A percentile compares a stretch with the other conserved stretches of the same genome.
These are phyloP conservation scores for Jatropha curcas DNA, from an alignment of 345 rosid species.

Conservation along the genomic window DNA sequence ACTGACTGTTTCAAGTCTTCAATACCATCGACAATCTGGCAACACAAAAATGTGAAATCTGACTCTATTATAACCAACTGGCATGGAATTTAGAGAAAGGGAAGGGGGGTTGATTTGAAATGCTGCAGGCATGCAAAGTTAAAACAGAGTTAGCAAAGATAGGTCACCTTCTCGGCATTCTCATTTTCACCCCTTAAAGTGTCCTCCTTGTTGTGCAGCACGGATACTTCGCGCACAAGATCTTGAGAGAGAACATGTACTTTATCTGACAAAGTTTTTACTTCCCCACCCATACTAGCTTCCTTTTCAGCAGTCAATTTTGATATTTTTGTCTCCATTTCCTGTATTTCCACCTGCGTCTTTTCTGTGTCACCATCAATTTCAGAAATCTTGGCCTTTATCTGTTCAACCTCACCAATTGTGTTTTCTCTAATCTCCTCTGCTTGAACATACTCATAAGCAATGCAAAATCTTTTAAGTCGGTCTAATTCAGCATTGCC, in stretches of 20 bases:
- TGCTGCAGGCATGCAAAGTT: constrained; percentile 13
- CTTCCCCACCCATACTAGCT: constrained; percentile 92
- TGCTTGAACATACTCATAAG: constrained; percentile 66
- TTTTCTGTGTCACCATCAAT: constrained; percentile 56
- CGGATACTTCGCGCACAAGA: constrained; percentile 71
- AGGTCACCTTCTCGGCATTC: constrained; percentile 71
- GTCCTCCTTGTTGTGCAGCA: constrained; percentile 74
- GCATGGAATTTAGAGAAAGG: constrained; percentile 2
- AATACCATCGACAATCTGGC: constrained; percentile 60
- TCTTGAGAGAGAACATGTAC: constrained; percentile 74
- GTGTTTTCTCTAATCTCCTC: constrained; percentile 61
- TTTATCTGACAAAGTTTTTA: constrained; percentile 63
- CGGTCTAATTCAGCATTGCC: constrained; percentile 77
- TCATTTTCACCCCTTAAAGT: constrained; percentile 66
- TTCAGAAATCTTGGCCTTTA: constrained; percentile 48
- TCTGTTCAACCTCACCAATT: constrained; percentile 49
- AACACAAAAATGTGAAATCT: constrained; percentile 26
- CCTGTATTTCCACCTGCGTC: constrained; percentile 47
- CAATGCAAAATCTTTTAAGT: constrained; percentile 70
- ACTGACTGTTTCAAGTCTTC: constrained; percentile 78
- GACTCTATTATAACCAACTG: constrained; percentile 3
- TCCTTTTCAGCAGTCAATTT: constrained; percentile 74
- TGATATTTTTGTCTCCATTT: constrained; percentile 61
- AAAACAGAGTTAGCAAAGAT: constrained; percentile 9
- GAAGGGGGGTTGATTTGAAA: background rate